Evolutionary conservation across 352 stramenopile genomes (phyloP).

Genomic region (Elongisporangium undulatum): DNA sequence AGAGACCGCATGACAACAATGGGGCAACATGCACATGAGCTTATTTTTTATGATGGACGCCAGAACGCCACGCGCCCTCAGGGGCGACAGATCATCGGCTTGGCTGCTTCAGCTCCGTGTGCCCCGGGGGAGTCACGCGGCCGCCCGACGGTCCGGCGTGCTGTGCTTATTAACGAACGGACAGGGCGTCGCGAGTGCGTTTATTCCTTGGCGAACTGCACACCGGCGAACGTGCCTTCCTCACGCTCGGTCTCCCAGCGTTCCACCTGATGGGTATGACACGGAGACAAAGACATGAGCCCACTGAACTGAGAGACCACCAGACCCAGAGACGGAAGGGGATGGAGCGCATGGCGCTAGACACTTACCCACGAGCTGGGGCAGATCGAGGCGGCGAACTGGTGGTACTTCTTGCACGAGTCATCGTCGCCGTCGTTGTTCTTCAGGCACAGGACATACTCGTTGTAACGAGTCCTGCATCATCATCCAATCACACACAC

Average conservation of each 20-base stretch:
- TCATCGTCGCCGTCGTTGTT: constrained; percentile 93
- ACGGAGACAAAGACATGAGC: constrained; percentile 2
- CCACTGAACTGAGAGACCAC: constrained; percentile 1
- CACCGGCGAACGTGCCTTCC: constrained; percentile 75
- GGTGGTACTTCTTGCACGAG: constrained; percentile 79
- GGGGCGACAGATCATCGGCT: background rate
- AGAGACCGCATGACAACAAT: background rate
- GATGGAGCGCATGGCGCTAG: background rate
- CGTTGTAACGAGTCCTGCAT: constrained; percentile 93
- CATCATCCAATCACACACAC: background rate
- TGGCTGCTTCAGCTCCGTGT: background rate
- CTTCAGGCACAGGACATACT: constrained; percentile 96
- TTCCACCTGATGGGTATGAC: constrained; percentile 41
- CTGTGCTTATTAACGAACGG: background rate
- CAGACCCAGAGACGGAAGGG: background rate
- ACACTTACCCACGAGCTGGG: constrained; percentile 66
- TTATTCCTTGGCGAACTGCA: constrained; percentile 75
- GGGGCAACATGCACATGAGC: background rate
- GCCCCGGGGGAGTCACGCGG: background rate
- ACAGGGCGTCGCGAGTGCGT: background rate
- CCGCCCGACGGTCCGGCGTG: background rate
- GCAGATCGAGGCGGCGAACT: constrained; percentile 72
- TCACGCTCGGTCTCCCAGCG: constrained; percentile 83
- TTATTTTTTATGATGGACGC: background rate
- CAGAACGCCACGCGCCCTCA: background rate